Base-by-base conservation (phyloP, 306 rosid genomes). In the Clitoria ternatea region DNA sequence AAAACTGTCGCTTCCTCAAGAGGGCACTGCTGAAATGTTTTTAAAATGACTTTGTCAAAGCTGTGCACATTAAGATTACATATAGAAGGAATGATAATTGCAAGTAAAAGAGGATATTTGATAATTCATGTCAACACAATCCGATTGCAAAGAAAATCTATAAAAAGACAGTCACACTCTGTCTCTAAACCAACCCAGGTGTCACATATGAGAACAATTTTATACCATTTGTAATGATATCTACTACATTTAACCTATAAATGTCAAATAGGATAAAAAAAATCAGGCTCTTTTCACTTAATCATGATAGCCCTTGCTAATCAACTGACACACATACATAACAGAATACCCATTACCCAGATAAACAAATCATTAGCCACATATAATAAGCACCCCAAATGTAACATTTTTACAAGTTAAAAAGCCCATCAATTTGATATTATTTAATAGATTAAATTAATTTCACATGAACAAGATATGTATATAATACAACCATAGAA, bases 1-100 rank as follows among this genome's bases (percentile, higher is more conserved):
- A 88, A 76, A 88, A 91, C 59, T 86, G 89, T 12, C 96, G 86
- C 85, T 86, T 86, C 88, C 89, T 81, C 80, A 88, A 60, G 75
- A 91, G 84, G 69, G 82, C 75, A 80, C 82, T 77, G 78, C 96
- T 90, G 86, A 77, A 80, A 82, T 64, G 72, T 42, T 52, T 72
- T 35, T 3, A 56, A 64, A 40, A 59, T 29, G 27, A 40, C 69
- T 50, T 17, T 26, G 53, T 76, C 22, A 76, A 45, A 59, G 54
- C 35, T 35, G 23, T 48, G 47, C 23, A 66, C 35, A 22, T 12
- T 24, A 23, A 29, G 72, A 20, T 43, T 15, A 44, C 59, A 26
- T 10, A 23, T 9, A 22, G 14, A 32, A 42, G 49, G 48, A 69
- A 55, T 12, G 26, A 55, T 11, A 73, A 35, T 40, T 36, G 40